Evolutionary conservation across 2,329 filamentous ascomycete species (phyloP), one percentile per base, ranked within the genome.

Genomic region (Lecanoromycetidae sp.): DNA sequence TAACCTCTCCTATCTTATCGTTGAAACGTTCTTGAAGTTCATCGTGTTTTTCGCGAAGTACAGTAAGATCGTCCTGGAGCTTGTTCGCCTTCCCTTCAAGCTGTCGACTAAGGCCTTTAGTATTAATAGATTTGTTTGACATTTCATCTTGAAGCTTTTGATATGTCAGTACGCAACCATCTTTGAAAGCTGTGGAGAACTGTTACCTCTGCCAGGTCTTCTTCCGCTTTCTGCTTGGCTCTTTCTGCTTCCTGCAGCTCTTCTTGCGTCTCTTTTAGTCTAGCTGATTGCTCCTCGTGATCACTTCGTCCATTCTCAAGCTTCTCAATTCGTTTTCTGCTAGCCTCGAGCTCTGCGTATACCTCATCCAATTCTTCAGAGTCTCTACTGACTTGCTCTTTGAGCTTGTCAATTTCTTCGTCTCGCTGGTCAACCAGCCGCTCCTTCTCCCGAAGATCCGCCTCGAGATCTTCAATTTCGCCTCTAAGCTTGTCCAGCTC

Each of bases 121-220:
- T 84, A 44, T 78, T 77, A 30, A 87, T 74, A 0, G 84, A 88
- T 56, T 87, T 87, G 63, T 88, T 81, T 19, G 82, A 75, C 73
- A 87, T 77, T 57, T 87, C 84, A 45, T 85, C 81, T 52, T 84
- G 82, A 20, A 87, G 69, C 57, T 82, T 46, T 39, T 6, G 7
- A 30, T 19, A 17, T 32, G 15, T 50, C 30, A 49, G 35, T 33
- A 22, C 19, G n/a, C 5, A n/a, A n/a, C 23, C 12, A 38, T 23
- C 8, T 7, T 29, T 10, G 22, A 4, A 20, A 10, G 29, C 2
- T 9, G 17, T 13, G 27, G 12, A n/a, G 17, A 20, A 12, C 17
- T 15, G 20, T 19, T 50, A 56, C 54, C 48, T 55, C 54, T 22
- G 55, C 48, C 23, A 56, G 34, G 34, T 56, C 52, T n/a, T 45